These are phyloP conservation scores for Mucor circinelloides DNA, from an alignment of 371 early-diverging fungal genomes.

Conservation along the genomic window DNA sequence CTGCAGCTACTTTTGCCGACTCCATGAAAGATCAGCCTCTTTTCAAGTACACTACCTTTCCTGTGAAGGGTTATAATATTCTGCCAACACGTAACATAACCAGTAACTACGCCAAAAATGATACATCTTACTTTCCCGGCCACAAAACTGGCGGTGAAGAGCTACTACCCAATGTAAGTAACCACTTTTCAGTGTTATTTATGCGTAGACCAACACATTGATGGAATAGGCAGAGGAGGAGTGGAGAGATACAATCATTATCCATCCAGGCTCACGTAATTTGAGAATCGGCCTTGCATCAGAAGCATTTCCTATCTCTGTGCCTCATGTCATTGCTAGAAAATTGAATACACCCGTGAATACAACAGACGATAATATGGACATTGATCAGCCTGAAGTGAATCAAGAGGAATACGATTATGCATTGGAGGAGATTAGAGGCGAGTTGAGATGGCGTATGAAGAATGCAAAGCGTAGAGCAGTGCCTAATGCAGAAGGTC, in stretches of 20 bases:
- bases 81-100: slow-evolving; percentile 55
- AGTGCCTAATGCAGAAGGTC: slow-evolving; percentile 72
- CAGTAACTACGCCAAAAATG: slow-evolving; percentile 41
- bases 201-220: not conserved
- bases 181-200: not conserved
- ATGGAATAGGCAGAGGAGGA: slow-evolving; percentile 45
- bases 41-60: slow-evolving; percentile 53
- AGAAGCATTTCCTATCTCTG: slow-evolving; percentile 76
- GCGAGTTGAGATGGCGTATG: slow-evolving; percentile 73
- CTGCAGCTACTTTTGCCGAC: not conserved
- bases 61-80: slow-evolving; percentile 51
- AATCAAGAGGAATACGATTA: slow-evolving; percentile 29
- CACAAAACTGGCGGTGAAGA: slow-evolving; percentile 39
- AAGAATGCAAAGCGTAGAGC: slow-evolving; percentile 79
- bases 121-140: slow-evolving; percentile 42
- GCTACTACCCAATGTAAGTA: slow-evolving; percentile 45
- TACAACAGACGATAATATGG: not conserved
- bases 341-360: slow-evolving; percentile 23
- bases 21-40: slow-evolving; percentile 26
- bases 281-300: slow-evolving; percentile 80
- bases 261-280: slow-evolving; percentile 87
- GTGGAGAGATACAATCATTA: slow-evolving; percentile 69
- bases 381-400: not conserved
- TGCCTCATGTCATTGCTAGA: slow-evolving; percentile 85
- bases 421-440: slow-evolving; percentile 54